Evolutionary conservation across 2,329 filamentous ascomycete genomes (phyloP).

Genomic region (Remersonia thermophila): DNA sequence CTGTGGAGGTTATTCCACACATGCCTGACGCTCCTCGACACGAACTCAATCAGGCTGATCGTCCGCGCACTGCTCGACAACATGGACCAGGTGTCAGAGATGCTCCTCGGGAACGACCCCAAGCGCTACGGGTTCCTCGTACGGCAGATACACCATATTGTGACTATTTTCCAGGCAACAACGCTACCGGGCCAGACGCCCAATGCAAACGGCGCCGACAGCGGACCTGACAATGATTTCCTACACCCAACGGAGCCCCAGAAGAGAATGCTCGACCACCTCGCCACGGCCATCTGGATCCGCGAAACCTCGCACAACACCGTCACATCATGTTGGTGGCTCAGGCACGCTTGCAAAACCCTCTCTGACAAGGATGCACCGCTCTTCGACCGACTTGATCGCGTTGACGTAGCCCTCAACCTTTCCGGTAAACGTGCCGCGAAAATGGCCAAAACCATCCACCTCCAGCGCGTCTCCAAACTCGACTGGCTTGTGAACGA

Average conservation of each 20-base stretch:
- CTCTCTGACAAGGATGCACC: conserved; percentile 1
- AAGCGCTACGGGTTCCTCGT: conserved; percentile 1
- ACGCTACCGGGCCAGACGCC: neutral
- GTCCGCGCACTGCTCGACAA: conserved; percentile 21
- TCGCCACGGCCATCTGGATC: conserved; percentile 10
- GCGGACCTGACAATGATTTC: no score
- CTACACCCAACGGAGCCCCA: no score
- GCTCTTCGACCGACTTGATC: conserved; percentile 5
- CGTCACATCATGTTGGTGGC: conserved; percentile 1
- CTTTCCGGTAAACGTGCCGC: neutral
- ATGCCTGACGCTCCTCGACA: conserved; percentile 30
- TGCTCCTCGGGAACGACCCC: conserved; percentile 13
- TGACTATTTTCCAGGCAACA: conserved; percentile 9
- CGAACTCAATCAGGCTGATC: conserved; percentile 23
- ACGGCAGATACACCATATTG: conserved; percentile 9
- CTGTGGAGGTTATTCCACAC: conserved; percentile 29
- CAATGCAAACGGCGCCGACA: neutral
- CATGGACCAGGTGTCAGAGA: conserved; percentile 11
- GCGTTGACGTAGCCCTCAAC: conserved; percentile 1
- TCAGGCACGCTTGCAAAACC: neutral
- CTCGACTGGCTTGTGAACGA: conserved; percentile 6
- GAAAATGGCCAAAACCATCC: neutral
- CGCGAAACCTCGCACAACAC: conserved; percentile 2
- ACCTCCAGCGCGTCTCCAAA: conserved; percentile 6
- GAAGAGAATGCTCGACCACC: conserved; percentile 2